Evolutionary conservation across 495 filamentous ascomycete genomes (phyloP), one percentile per base, ranked within the genome.

Genomic region (Neurospora sp.): DNA sequence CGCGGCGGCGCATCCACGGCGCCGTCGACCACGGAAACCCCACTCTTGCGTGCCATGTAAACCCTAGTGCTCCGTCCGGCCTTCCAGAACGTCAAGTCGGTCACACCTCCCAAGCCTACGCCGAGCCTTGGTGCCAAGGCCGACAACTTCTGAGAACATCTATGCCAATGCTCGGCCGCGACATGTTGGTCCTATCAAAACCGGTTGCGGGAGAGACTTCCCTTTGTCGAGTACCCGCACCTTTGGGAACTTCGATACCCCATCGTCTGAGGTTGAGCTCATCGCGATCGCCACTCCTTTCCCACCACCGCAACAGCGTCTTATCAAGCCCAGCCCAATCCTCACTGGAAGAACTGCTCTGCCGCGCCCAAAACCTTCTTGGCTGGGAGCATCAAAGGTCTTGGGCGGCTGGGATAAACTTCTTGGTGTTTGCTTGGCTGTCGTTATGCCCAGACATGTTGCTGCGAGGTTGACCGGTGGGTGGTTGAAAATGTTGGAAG

Each of bases 341-440:
- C 28, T 66, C 54, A 66, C 54, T 66, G 54, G 54, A 8, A 34
- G 54, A 66, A 8, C 28, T 31, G 28, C 28, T 66, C 28, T 66
- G 54, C 54, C 15, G 54, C 15, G 54, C 54, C 15, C 54, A 9
- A 8, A 34, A 17, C 24, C 54, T 34, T 66, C 24, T 66, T 66
- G 54, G 54, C 54, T 28, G 21, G 21, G 21, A 59, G 48, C 48
- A 59, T 24, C 48, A 59, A 59, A 24, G 48, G 21, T 59, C 77
- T 73, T 73, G 70, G 70, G n/a, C 37, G 19, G 45, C 75, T 73
- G 70, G 79, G 74, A 79, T 78, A 73, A 42, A 75, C 71, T 71
- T 81, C 76, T 79, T 81, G 77, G 79, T 72, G 37, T 72, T 69
- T 48, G 74, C 79, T 80, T 80, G 77, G 79, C 77, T 73, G 40